These are phyloP conservation scores for Scutellaria galericulata DNA, from an alignment of 257 asterid species.

Conservation along the genomic window DNA sequence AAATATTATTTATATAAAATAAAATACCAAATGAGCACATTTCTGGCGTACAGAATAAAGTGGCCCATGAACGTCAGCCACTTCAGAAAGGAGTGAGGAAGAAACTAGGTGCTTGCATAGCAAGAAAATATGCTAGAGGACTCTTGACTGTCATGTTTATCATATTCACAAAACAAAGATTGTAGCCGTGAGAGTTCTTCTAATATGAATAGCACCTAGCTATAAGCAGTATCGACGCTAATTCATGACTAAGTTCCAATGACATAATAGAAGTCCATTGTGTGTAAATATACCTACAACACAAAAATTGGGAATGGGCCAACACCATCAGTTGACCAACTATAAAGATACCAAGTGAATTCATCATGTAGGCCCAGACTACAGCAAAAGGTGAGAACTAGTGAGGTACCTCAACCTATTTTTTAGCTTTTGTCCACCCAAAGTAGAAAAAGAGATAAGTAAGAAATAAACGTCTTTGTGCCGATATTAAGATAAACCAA, in stretches of 20 bases:
- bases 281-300: background rate
- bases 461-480: background rate
- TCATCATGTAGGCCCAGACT: background rate
- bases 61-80: conserved; percentile 26
- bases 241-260: background rate
- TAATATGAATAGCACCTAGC: conserved; percentile 1
- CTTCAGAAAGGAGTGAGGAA: conserved; percentile 17
- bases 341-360: conserved; percentile 1
- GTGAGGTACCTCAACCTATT: background rate
- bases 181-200: conserved; percentile 1
- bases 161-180: background rate
- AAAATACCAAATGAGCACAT: conserved; percentile 6
- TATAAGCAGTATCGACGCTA: conserved; percentile 15
- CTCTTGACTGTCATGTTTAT: background rate
- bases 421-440: background rate
- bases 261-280: background rate
- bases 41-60: conserved; percentile 16
- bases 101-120: background rate
- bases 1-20: background rate
- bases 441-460: background rate
- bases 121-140: conserved; percentile 15
- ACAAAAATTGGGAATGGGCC: background rate
- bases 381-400: conserved; percentile 6
- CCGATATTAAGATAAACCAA: conserved; percentile 1
- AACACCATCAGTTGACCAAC: conserved; percentile 3